Evolutionary conservation across 345 rosid genomes (phyloP), one percentile per base, ranked within the genome.

Genomic region (Chamaenerion angustifolium): DNA sequence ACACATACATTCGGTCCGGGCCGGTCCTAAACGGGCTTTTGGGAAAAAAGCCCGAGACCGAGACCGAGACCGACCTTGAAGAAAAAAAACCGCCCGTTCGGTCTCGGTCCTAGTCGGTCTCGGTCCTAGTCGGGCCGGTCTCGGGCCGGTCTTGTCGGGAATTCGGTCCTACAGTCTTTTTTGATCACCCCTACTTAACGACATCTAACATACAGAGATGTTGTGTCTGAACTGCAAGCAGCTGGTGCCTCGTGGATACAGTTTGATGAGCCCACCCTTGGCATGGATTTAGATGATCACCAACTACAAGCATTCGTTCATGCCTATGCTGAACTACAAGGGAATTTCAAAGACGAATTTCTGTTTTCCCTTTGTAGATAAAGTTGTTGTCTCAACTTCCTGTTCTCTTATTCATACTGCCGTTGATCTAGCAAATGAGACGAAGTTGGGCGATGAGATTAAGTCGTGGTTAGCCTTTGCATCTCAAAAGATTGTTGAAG

Each of bases 161-260:
- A n/a, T n/a, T n/a, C n/a, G n/a, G n/a, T n/a, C n/a, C n/a, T n/a
- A n/a, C n/a, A n/a, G n/a, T n/a, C n/a, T n/a, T n/a, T n/a, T n/a
- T n/a, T n/a, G n/a, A n/a, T n/a, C n/a, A n/a, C n/a, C n/a, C n/a
- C n/a, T n/a, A n/a, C n/a, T 37, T 12, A 12, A 8, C 49, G 3
- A 17, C 15, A 42, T 43, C 64, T 31, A 56, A 43, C 58, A 4
- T 52, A 31, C 75, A 89, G 97, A 81, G 96, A 86, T 66, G 95
- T 86, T 54, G 64, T 90, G 44, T 48, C 71, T 11, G 98, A 90
- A 70, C 87, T 90, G 45, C 86, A 86, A 68, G 95, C 74, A 46
- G 94, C 95, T 62, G 95, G 95, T 70, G 96, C 98, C 44, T 62
- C 87, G 43, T 81, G 95, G 92, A 90, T 86, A 68, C 98, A 90